Percentiles rank a stretch among this genome's conserved stretches.
Evolutionary conservation across 2,329 filamentous ascomycete species (phyloP).

Genomic region (Calonectria ilicicola): DNA sequence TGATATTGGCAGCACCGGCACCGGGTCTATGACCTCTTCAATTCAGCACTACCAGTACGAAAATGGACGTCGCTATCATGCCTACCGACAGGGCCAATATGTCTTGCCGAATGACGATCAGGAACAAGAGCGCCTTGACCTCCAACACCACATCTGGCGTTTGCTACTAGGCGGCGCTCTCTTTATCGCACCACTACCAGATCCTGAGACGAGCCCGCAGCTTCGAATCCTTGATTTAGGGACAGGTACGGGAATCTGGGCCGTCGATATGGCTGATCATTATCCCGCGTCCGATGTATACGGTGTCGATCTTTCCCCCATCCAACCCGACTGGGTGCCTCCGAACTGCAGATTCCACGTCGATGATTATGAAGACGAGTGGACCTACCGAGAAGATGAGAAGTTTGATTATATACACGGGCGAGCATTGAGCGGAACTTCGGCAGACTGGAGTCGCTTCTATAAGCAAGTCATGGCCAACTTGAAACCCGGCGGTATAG

Average conservation of each 20-base stretch:
- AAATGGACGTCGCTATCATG: slow-evolving; percentile 49
- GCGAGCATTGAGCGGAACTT: slow-evolving; percentile 49
- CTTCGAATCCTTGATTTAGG: slow-evolving; percentile 67
- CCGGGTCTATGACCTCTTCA: slow-evolving; percentile 54
- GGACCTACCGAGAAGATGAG: slow-evolving; percentile 43
- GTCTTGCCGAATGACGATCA: slow-evolving; percentile 47
- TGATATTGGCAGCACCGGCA: slow-evolving; percentile 46
- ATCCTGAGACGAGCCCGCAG: slow-evolving; percentile 16
- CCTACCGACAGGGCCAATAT: slow-evolving; percentile 47
- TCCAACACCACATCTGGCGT: slow-evolving; percentile 50
- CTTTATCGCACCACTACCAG: slow-evolving; percentile 43
- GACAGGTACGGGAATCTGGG: slow-evolving; percentile 72
- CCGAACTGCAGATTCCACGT: slow-evolving; percentile 74
- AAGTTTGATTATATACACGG: slow-evolving; percentile 54
- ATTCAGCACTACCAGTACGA: slow-evolving; percentile 54
- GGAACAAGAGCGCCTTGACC: slow-evolving; percentile 53
- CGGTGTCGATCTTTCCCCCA: slow-evolving; percentile 69
- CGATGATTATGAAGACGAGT: slow-evolving; percentile 71
- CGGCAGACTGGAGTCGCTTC: slow-evolving; percentile 47
- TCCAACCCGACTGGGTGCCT: slow-evolving; percentile 67
- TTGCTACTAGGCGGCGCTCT: slow-evolving; percentile 39
- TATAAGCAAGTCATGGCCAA: slow-evolving; percentile 43
- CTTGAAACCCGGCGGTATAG: slow-evolving; percentile 50
- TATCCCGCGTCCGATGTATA: slow-evolving; percentile 51
- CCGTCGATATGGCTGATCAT: slow-evolving; percentile 68